Evolutionary conservation across 129 eudicot species (phyloP).

Genomic region (Tagetes erecta): DNA sequence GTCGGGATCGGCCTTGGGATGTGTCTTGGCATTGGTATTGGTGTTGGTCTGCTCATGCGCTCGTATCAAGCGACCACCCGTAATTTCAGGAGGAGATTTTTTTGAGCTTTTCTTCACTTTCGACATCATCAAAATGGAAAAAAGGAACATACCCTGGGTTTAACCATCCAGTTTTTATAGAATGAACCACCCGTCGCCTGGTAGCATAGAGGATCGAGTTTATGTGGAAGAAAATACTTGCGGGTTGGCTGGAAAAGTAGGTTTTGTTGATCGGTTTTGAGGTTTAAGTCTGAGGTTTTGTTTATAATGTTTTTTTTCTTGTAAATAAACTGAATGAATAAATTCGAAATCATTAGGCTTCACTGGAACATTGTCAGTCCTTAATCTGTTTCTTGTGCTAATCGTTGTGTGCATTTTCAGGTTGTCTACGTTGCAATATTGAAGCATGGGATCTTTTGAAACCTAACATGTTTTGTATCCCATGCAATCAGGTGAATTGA

Average conservation of each 20-base stretch:
- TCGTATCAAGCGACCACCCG: conserved; percentile 89
- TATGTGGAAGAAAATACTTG: neutral
- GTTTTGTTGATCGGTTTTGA: conserved; percentile 34
- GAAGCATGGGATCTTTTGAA: too few relatives aligned
- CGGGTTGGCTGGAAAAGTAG: conserved; percentile 22
- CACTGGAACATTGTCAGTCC: too few relatives aligned
- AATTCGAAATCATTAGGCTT: too few relatives aligned
- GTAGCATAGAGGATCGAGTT: conserved; percentile 13
- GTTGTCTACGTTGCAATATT: too few relatives aligned
- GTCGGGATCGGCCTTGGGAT: conserved; percentile 89
- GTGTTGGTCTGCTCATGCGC: conserved; percentile 88
- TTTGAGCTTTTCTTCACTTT: conserved; percentile 35
- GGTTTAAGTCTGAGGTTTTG: conserved; percentile 20
- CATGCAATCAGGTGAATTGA: too few relatives aligned
- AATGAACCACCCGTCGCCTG: neutral
- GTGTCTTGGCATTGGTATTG: conserved; percentile 81
- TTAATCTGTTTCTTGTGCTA: too few relatives aligned
- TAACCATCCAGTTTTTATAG: conserved; percentile 24
- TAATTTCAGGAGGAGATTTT: conserved; percentile 73
- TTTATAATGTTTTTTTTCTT: conserved; percentile 16
- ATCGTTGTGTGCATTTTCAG: too few relatives aligned
- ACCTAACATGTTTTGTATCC: too few relatives aligned
- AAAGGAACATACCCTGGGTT: conserved; percentile 13
- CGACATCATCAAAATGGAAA: conserved; percentile 23
- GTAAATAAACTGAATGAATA: neutral